Evolutionary conservation across 306 rosid genomes (phyloP), one percentile per base, ranked within the genome.

Genomic region (Alnus glutinosa): DNA sequence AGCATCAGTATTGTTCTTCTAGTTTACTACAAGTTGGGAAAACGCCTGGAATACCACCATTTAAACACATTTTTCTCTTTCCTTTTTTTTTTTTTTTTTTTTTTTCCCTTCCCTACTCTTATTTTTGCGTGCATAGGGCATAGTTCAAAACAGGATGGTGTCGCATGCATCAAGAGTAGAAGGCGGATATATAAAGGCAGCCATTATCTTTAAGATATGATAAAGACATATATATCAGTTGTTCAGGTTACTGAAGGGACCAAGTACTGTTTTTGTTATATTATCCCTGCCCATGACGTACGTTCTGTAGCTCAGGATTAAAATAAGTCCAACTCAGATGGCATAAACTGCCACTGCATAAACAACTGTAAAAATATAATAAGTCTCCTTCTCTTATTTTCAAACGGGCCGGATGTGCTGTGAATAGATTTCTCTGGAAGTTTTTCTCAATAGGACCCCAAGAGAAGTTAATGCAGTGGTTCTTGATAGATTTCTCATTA

Each of bases 281-380:
- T 70, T 30, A 76, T 59, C 10, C 34, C 55, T 39, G 81, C 89
- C 89, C 92, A 86, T 83, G 34, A 78, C 73, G 79, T 76, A 78
- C 73, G 79, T 76, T 66, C 66, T 75, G 75, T 55, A 34, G 48
- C 11, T 78, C 70, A 76, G 48, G 61, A 66, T 50, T 74, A 76
- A 42, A 78, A 16, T 63, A 79, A 18, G 44, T 34, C 36, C 36
- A 71, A 64, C 37, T 64, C 50, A 59, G 9, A 14, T 55, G 42
- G 52, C 11, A 66, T 14, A 42, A 71, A 67, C 75, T 64, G 75
- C 71, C 64, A 67, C 75, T 64, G 75, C 71, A 58, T 46, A 9
- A 44, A 77, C 87, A 86, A 79, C 80, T 75, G 83, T 79, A 75
- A 59, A 23, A 84, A 58, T 75, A 64, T 28, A 30, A 75, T 61